Evolutionary conservation across 2,329 filamentous ascomycete species (phyloP).

Genomic region (Pseudogymnoascus sp.): DNA sequence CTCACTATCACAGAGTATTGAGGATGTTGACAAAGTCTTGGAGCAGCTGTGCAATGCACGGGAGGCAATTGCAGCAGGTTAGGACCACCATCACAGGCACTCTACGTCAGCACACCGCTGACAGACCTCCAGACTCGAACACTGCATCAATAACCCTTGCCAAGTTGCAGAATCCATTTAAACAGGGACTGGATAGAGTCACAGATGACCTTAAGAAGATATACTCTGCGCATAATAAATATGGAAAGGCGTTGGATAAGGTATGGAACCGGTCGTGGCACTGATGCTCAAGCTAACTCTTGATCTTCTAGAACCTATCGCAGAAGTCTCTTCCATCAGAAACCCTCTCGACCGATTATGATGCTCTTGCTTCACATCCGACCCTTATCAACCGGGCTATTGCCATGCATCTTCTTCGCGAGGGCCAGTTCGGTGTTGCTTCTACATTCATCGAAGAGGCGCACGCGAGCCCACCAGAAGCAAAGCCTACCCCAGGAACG

Average conservation of each 20-base stretch:
- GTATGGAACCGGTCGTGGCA: constrained; percentile 37
- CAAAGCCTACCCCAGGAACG: constrained; percentile 29
- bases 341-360: constrained; percentile 70
- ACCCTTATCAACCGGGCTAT: constrained; percentile 85
- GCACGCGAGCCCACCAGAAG: constrained; percentile 39
- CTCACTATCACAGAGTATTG: constrained; percentile 39
- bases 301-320: not conserved
- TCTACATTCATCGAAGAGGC: constrained; percentile 77
- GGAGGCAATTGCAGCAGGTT: constrained; percentile 66
- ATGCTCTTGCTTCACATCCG: constrained; percentile 70
- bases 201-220: constrained; percentile 78
- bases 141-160: constrained; percentile 69
- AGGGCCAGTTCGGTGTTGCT: constrained; percentile 87
- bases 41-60: constrained; percentile 68
- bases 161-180: constrained; percentile 80
- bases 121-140: constrained; percentile 51
- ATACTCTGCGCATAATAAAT: constrained; percentile 74
- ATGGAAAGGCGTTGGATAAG: constrained; percentile 79
- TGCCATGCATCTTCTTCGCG: constrained; percentile 90
- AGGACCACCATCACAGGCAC: constrained; percentile 19
- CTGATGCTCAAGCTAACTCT: not conserved
- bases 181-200: constrained; percentile 71
- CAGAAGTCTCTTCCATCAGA: constrained; percentile 33
- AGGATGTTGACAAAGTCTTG: constrained; percentile 79
- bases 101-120: constrained; percentile 10